Evolutionary conservation across 768 basidiomycete species (phyloP).

Genomic region (Boletus reticulatus): DNA sequence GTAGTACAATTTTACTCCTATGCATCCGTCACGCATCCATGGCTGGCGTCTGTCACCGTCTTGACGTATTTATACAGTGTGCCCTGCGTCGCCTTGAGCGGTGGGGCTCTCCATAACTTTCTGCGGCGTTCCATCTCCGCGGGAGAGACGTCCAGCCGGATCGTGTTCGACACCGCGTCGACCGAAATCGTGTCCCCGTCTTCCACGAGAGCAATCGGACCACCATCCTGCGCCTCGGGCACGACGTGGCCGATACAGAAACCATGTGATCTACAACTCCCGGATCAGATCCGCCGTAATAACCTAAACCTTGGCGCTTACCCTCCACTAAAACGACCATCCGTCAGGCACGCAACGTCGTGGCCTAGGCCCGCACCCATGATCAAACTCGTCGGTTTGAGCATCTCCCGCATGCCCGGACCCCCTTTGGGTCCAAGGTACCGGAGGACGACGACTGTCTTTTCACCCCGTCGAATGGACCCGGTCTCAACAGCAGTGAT

Average conservation of each 20-base stretch:
- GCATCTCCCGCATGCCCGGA: slow-evolving; percentile 99
- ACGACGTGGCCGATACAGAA: slow-evolving; percentile 98
- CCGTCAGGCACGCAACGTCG: slow-evolving; percentile 96
- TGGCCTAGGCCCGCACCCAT: slow-evolving; percentile 97
- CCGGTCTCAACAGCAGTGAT: slow-evolving; percentile 84
- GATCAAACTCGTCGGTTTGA: slow-evolving; percentile 95
- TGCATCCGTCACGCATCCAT: slow-evolving; percentile 88
- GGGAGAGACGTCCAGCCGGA: slow-evolving; percentile 72
- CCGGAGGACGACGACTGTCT: slow-evolving; percentile 92
- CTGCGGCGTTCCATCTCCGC: slow-evolving; percentile 77
- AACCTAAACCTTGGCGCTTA: slow-evolving; percentile 65
- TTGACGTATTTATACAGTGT: slow-evolving; percentile 90
- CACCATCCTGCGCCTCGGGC: slow-evolving; percentile 93
- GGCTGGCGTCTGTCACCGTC: slow-evolving; percentile 85
- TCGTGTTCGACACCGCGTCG: slow-evolving; percentile 83
- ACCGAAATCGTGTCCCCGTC: slow-evolving; percentile 88
- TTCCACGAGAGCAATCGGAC: slow-evolving; percentile 85
- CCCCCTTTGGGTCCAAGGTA: slow-evolving; percentile 98
- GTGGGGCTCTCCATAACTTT: slow-evolving; percentile 76
- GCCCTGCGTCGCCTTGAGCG: slow-evolving; percentile 79
- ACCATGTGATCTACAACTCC: slow-evolving; percentile 74
- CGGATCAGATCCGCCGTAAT: slow-evolving; percentile 14
- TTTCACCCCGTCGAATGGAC: slow-evolving; percentile 90
- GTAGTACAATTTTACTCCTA: slow-evolving; percentile 38
- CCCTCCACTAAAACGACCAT: slow-evolving; percentile 98